These are phyloP conservation scores for Solanum piurae DNA, from an alignment of 257 asterid species.

Conservation along the genomic window DNA sequence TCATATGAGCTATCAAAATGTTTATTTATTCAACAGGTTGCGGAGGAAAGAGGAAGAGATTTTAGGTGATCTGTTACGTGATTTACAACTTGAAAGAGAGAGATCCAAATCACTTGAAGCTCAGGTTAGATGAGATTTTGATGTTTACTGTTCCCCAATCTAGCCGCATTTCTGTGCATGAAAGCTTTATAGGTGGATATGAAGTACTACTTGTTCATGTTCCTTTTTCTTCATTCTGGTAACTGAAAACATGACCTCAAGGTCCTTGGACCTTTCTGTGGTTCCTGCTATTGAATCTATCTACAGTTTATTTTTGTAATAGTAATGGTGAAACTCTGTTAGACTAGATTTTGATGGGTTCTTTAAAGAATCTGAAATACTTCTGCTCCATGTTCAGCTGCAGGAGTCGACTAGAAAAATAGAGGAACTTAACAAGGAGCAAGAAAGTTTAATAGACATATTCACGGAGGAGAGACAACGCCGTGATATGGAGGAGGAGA, in stretches of 20 bases:
- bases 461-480: slow-evolving; percentile 91
- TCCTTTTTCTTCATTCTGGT: background rate
- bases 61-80: slow-evolving; percentile 68
- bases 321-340: background rate
- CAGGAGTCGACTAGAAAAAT: slow-evolving; percentile 28
- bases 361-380: background rate
- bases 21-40: slow-evolving; percentile 36
- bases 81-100: slow-evolving; percentile 55
- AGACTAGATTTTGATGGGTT: background rate
- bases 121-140: slow-evolving; percentile 35
- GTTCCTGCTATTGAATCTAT: background rate
- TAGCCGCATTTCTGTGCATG: background rate
- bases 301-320: background rate
- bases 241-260: background rate
- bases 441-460: slow-evolving; percentile 58
- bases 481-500: slow-evolving; percentile 62
- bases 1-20: background rate
- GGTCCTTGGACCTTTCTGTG: background rate
- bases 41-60: slow-evolving; percentile 53
- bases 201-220: background rate
- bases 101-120: slow-evolving; percentile 57
- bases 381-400: slow-evolving; percentile 32
- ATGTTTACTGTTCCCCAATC: background rate
- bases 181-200: background rate
- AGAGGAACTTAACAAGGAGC: slow-evolving; percentile 59